Base-by-base conservation (phyloP, 75 land plant genomes). In the Larix kaempferi region DNA sequence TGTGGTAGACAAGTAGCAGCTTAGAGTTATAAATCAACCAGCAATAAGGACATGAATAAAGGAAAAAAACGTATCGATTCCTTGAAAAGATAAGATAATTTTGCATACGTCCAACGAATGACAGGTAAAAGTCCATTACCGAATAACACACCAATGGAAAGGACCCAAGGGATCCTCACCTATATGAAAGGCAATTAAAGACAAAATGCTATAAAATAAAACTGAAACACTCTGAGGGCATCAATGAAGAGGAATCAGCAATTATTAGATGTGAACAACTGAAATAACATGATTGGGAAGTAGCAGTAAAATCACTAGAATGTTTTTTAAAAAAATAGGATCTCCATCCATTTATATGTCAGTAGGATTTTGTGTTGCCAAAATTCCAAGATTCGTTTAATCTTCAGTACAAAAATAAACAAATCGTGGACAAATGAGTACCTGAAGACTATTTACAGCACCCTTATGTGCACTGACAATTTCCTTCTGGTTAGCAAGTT, bases 371-470 rank as follows among this genome's bases (percentile, higher is more conserved):
- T 10, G 39, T 69, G 11, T 10, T 25, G 71, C 61, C 61, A 59
- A 29, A 69, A 39, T 37, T 69, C 49, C 14, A 69, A 21, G 8
- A 75, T 19, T 77, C 33, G 6, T 14, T 74, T 29, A 33, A 74
- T 74, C 8, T 69, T 41, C 49, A 69, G 73, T 15, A 61, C 44
- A 55, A 76, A 52, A 58, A 19, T 16, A 35, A 71, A 35, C 74
- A 74, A 44, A 61, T 21, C 35, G 33, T 56, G 54, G 29, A 61
- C 19, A 52, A 33, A 81, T 72, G 57, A 44, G 44, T 17, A 92
- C 98, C 87, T 95, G 98, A 21, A 95, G 82, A 55, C 96, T 91
- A 80, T 95, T 95, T 71, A 93, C 64, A 67, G 91, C 82, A 79
- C 91, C 89, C 33, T 83, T 80, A 74, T 92, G 95, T 57, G 96